Percentiles rank a stretch among this genome's conserved stretches.
Conservation (phyloP, 139 green algal species). For the Marvania coccoides region DNA sequence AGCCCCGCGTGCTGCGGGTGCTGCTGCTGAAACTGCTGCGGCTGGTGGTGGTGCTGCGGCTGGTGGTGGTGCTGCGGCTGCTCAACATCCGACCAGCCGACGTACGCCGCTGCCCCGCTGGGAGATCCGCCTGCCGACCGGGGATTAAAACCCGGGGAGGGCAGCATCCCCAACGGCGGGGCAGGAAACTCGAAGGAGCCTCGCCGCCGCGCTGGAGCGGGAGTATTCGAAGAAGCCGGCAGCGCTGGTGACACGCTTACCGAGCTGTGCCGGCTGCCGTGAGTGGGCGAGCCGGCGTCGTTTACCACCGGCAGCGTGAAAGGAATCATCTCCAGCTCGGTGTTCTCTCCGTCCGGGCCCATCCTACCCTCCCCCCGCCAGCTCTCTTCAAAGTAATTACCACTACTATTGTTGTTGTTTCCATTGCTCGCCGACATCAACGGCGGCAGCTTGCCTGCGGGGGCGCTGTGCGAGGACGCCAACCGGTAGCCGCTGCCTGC, state of each 20-base stretch:
- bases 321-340: conserved; percentile 4
- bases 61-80: background rate
- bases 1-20: too few species aligned
- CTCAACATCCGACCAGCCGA: background rate
- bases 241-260: background rate
- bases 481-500: background rate
- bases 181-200: background rate
- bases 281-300: background rate
- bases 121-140: background rate
- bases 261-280: background rate
- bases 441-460: background rate
- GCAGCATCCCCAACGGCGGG: background rate
- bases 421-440: too few species aligned
- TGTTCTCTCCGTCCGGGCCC: too few species aligned
- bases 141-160: background rate
- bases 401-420: background rate
- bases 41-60: background rate
- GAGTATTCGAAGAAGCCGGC: background rate
- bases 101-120: background rate
- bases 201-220: background rate
- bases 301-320: background rate
- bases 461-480: background rate
- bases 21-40: background rate
- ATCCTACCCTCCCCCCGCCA: background rate
- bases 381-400: background rate